Evolutionary conservation across 2,329 filamentous ascomycete species (phyloP), one percentile per base, ranked within the genome.

Genomic region (Aureobasidium sp.): DNA sequence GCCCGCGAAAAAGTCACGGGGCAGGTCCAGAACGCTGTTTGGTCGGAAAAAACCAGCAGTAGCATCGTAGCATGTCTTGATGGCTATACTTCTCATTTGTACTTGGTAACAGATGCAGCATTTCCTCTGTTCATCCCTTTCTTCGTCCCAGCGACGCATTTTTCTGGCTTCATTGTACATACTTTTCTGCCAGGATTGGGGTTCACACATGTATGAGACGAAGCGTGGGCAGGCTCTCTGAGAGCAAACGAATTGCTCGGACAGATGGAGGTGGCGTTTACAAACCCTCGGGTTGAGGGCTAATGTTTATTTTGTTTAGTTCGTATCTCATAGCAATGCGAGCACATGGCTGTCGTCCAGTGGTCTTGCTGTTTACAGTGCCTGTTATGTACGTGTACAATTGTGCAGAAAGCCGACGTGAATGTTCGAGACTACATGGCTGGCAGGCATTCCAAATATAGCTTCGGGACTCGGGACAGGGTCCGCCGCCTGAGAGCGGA

Each of bases 31-130:
- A 10, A 61, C 62, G 8, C 55, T 66, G 5, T 66, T 66, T 29
- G 63, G 64, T 10, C 62, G 64, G 23, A 66, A 66, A 44, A 66
- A 66, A 57, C 47, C 52, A 8, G 20, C 61, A 9, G 61, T 32
- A 32, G 29, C 29, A 32, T 32, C 29, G 12, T 57, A 57, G 41
- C 37, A 29, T 29, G 26, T 29, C 20, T 46, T 46, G 1, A 36
- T n/a, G 26, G 41, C 13, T 15, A 13, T n/a, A n/a, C 10, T 15
- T 39, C 34, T 27, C 55, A 59, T 59, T 48, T 48, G 44, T 59
- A 32, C 27, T 37, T 23, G 42, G 27, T 32, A 48, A 39, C 17
- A 32, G 37, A 42, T 29, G 37, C 51, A 32, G 17, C 15, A 15
- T 42, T 36, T 55, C 51, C 8, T 53, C 36, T 53, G 29, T 48